Evolutionary conservation across 164 flowering plant genomes (phyloP).

Genomic region (Cinnamomum chago): DNA sequence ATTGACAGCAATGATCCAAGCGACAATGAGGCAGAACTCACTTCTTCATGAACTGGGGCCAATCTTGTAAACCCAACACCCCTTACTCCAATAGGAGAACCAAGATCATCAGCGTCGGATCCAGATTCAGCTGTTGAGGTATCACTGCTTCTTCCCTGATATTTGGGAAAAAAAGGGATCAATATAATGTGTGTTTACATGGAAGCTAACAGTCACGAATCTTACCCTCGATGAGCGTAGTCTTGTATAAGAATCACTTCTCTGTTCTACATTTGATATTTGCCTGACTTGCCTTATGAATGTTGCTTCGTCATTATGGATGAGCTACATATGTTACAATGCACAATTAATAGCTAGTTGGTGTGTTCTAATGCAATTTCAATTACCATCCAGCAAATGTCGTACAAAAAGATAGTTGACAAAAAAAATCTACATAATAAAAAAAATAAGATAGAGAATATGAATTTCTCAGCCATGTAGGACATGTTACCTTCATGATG

Average conservation of each 20-base stretch:
- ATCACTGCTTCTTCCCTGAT: conserved; percentile 59
- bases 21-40: conserved; percentile 24
- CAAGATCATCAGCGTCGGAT: conserved; percentile 55
- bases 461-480: not conserved
- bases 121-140: conserved; percentile 57
- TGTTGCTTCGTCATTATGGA: conserved; percentile 51
- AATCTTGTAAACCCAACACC: conserved; percentile 33
- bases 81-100: conserved; percentile 39
- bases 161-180: conserved; percentile 3
- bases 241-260: conserved; percentile 34
- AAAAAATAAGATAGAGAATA: not conserved
- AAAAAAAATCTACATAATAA: not conserved
- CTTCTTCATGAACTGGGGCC: conserved; percentile 68
- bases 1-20: not conserved
- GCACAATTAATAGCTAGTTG: not conserved
- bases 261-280: conserved; percentile 37
- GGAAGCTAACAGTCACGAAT: not conserved
- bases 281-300: conserved; percentile 42
- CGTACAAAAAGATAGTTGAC: not conserved
- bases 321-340: conserved; percentile 43
- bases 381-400: not conserved
- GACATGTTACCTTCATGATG: conserved; percentile 57
- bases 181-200: not conserved
- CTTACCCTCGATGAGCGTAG: conserved; percentile 49
- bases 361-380: not conserved